Evolutionary conservation across 2,329 filamentous ascomycete genomes (phyloP).

Genomic region (Pseudogymnoascus sp.): DNA sequence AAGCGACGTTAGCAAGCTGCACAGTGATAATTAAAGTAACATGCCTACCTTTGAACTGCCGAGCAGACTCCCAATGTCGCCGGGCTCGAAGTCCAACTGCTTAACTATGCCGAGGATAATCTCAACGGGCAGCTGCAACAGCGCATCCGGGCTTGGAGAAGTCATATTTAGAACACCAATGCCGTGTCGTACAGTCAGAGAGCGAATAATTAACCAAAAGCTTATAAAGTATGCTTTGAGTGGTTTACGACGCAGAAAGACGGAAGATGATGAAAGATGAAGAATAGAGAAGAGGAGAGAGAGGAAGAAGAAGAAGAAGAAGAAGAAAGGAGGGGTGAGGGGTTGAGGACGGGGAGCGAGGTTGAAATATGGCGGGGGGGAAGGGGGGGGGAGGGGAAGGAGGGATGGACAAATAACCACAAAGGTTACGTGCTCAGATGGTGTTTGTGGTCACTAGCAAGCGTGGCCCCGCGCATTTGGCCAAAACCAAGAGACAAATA

Average conservation of each 20-base stretch:
- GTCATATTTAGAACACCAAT: background rate
- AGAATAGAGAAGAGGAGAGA: background rate
- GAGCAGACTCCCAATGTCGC: background rate
- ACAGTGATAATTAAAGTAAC: background rate
- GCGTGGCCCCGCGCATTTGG: background rate
- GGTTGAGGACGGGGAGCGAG: background rate
- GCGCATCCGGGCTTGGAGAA: background rate
- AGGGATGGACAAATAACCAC: constrained; percentile 6
- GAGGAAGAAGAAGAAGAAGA: background rate
- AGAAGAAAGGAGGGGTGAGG: background rate
- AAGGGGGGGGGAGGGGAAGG: background rate
- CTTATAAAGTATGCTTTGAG: background rate
- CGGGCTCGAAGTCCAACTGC: background rate
- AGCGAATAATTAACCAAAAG: background rate
- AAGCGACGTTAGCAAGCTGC: background rate
- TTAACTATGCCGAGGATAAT: background rate
- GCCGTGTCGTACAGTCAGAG: background rate
- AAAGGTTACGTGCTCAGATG: constrained; percentile 4
- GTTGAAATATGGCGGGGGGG: background rate
- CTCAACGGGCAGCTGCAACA: background rate
- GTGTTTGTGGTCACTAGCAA: background rate
- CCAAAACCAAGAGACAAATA: background rate
- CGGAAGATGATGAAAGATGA: background rate
- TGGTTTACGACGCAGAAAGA: background rate
- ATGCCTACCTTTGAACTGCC: background rate